A percentile compares a stretch with the other conserved stretches of the same genome.
Evolutionary conservation across 164 flowering plant genomes (phyloP).

Genomic region (Protea cynaroides): DNA sequence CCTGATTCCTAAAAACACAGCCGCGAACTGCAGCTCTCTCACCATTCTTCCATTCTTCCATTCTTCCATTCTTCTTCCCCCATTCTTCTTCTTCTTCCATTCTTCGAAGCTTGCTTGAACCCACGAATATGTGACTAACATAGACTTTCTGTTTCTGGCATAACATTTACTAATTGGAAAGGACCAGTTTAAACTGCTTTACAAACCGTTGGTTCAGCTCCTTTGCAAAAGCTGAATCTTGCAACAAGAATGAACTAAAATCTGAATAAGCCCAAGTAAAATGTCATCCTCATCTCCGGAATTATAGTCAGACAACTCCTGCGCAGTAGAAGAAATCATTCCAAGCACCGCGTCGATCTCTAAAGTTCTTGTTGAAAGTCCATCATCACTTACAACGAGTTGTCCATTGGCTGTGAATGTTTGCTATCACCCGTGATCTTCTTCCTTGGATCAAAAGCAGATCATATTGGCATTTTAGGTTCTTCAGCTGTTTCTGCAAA

Average conservation of each 20-base stretch:
- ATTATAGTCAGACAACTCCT: slow-evolving; percentile 90
- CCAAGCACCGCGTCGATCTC: too few species aligned
- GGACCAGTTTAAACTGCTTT: slow-evolving; percentile 93
- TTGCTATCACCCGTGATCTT: slow-evolving; percentile 83
- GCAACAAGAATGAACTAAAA: slow-evolving; percentile 70
- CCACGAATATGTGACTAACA: too few species aligned
- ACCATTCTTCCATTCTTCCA: too few species aligned
- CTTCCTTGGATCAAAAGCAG: slow-evolving; percentile 90
- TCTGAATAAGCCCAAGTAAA: slow-evolving; percentile 87
- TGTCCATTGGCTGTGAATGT: slow-evolving; percentile 76
- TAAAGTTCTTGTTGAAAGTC: slow-evolving; percentile 82
- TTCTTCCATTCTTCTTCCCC: too few species aligned
- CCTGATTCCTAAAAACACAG: too few species aligned
- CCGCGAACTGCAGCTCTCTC: too few species aligned
- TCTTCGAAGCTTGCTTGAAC: too few species aligned
- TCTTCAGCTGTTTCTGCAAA: slow-evolving; percentile 76
- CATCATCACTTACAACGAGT: slow-evolving; percentile 67
- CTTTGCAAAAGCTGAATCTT: slow-evolving; percentile 77
- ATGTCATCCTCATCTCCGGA: slow-evolving; percentile 94
- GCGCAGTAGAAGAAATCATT: too few species aligned
- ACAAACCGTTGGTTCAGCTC: slow-evolving; percentile 91
- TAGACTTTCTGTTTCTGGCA: too few species aligned
- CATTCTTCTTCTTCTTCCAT: too few species aligned
- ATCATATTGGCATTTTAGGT: slow-evolving; percentile 74
- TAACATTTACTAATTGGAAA: slow-evolving; percentile 78